Base-by-base conservation (phyloP, 441 rosid species). In the Biscutella auriculata region DNA sequence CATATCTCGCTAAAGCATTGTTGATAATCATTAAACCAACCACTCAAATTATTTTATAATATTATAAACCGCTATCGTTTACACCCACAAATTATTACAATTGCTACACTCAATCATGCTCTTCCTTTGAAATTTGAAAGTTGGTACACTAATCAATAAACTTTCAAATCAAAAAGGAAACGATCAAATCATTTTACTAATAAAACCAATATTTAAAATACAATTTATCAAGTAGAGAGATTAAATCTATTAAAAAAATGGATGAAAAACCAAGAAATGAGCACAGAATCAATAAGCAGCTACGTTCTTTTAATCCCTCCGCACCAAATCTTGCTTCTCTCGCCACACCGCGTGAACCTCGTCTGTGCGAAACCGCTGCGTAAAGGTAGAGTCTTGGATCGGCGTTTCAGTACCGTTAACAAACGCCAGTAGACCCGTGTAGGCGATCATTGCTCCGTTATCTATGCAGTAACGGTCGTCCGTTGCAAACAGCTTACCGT, bases 371-470 rank as follows among this genome's bases (percentile, higher is more conserved):
- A 88, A 93, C 63, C 97, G 66, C 66, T 85, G 97, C 6, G 97
- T 89, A 76, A 93, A 93, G 8, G 93, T 93, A 0, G 96, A 73
- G 19, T 93, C 97, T 78, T 84, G 88, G 0, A 93, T 58, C 6
- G 93, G 90, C 8, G 97, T 93, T 27, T 82, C 57, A 14, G 16
- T 41, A 15, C 95, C 95, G 2, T 85, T 69, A 27, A 87, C 96
- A 70, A 72, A 89, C 6, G 82, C 95, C 0, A 88, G 80, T 9
- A 88, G 85, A 57, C 97, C 97, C 0, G 96, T 87, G 60, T 85
- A 93, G 12, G 98, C 97, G 53, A 89, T 89, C 98, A 93, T 93
- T 3, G 97, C 97, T 51, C 98, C 98, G 2, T 93, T 89, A 73
- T 89, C 97, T 0, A 93, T 45, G 55, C 98, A 93, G 63, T 89